Conservation (phyloP, 805 yeast species). For the Osmozyma mogii region DNA sequence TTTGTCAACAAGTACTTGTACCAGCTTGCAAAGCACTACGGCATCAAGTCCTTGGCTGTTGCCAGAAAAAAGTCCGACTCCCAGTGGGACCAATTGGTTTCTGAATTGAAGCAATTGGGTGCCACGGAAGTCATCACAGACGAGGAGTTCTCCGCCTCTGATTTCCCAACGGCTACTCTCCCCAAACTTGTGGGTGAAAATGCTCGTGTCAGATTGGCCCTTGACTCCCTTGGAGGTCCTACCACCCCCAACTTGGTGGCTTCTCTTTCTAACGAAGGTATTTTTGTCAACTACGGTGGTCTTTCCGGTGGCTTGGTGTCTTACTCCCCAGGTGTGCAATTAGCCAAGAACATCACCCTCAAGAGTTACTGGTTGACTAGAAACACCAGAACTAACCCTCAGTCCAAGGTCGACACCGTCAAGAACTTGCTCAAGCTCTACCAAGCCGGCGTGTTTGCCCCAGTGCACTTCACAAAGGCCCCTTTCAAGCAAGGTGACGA, state of each 20-base stretch:
- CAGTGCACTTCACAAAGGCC: slow-evolving; percentile 39
- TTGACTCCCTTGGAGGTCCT: slow-evolving; percentile 26
- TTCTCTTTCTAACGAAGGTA: slow-evolving; percentile 20
- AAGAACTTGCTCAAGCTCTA: slow-evolving; percentile 49
- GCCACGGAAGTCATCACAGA: slow-evolving; percentile 26
- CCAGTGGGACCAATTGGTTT: slow-evolving; percentile 10
- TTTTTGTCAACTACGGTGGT: slow-evolving; percentile 23
- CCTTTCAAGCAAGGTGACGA: slow-evolving; percentile 15
- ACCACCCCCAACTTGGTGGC: slow-evolving; percentile 14
- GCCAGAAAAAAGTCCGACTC: slow-evolving; percentile 21
- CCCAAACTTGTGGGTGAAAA: slow-evolving; percentile 11
- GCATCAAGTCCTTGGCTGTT: slow-evolving; percentile 22
- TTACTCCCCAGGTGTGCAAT: slow-evolving; percentile 18
- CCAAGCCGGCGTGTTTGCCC: slow-evolving; percentile 45
- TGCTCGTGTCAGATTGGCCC: slow-evolving; percentile 22
- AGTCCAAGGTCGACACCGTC: slow-evolving; percentile 49
- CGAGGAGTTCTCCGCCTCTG: slow-evolving; percentile 15
- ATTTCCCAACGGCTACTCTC: slow-evolving; percentile 8
- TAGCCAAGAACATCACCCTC: slow-evolving; percentile 23
- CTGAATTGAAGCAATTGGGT: slow-evolving; percentile 18
- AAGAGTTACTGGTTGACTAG: slow-evolving; percentile 26
- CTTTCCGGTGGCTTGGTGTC: slow-evolving; percentile 11
- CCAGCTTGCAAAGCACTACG: slow-evolving; percentile 19
- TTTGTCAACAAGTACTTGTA: slow-evolving; percentile 23
- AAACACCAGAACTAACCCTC: slow-evolving; percentile 37